phyloP scores from a whole-genome alignment of 208 protist genomes.

The Trypanosoma avium region DNA sequence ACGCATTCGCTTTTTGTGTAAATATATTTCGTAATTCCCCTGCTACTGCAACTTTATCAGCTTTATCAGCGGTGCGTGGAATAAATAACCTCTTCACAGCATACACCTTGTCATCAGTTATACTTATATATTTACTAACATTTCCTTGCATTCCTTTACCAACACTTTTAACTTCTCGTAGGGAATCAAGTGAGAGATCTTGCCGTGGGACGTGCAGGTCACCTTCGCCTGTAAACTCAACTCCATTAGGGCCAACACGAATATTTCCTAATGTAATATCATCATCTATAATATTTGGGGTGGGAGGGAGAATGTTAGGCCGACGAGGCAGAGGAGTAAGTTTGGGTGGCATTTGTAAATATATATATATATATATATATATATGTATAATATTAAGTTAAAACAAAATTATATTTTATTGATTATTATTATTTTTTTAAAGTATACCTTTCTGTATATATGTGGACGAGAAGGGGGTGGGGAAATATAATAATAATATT shows the following conservation, averaged over 20 bases:
- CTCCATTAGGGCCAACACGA: conserved; percentile 58
- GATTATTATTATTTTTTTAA: neutral
- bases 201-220: conserved; percentile 69
- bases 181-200: conserved; percentile 63
- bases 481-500: no score
- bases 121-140: conserved; percentile 67
- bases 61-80: conserved; percentile 49
- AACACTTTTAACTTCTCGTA: conserved; percentile 44
- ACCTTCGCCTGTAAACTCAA: conserved; percentile 78
- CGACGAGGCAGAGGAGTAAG: conserved; percentile 67
- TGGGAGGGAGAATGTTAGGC: conserved; percentile 31
- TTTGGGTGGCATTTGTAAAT: conserved; percentile 61
- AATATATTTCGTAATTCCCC: conserved; percentile 87
- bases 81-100: conserved; percentile 84
- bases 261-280: conserved; percentile 80
- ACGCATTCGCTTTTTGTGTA: conserved; percentile 58
- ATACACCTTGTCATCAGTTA: conserved; percentile 43
- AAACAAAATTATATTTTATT: neutral
- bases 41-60: conserved; percentile 70
- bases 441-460: neutral
- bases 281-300: conserved; percentile 38
- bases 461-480: no score
- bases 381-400: neutral
- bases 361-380: conserved; percentile 6
- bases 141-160: conserved; percentile 78